Evolutionary conservation across 129 eudicot species (phyloP), one percentile per base, ranked within the genome.

Genomic region (Gnaphalium uliginosum): DNA sequence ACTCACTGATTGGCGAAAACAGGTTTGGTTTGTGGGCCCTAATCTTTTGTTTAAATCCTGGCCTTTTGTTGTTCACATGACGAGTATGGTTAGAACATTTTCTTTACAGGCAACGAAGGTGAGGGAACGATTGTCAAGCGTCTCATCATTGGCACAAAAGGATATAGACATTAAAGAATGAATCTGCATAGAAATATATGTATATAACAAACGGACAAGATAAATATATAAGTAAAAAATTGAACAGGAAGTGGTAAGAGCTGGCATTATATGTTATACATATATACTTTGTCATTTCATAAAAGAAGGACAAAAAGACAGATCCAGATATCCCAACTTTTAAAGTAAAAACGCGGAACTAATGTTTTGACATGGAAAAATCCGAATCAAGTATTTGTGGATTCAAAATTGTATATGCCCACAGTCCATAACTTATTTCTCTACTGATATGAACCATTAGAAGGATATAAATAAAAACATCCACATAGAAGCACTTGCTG

Each of bases 1-100:
- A 60, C 69, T 78, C 82, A 88, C 82, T 6, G 76, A 91, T 56
- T 91, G 97, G 97, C 27, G 76, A 77, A 84, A 86, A 73, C 92
- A 88, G 92, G 97, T 88, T 64, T 6, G 9, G 26, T 18, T 56
- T 65, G 1, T 18, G 1, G 27, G 46, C 9, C 8, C 1, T 17
- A 17, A n/a, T n/a, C 5, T 0, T 48, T 56, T 70, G 24, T 22
- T 35, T 4, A 11, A 4, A 39, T 11, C 7, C 37, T 33, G 37
- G 19, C 14, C 18, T 4, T 37, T 57, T 51, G 5, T 11, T 25
- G 11, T 37, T 68, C 13, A 11, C 19, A 48, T 60, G 26, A 35
- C 19, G 21, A 66, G 3, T 76, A 33, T 32, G 19, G 63, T 18
- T 6, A 17, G 29, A 43, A 43, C 6, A 4, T 30, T 29, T 14